Evolutionary conservation across 768 basidiomycete species (phyloP), one percentile per base, ranked within the genome.

Genomic region (Leccinellum rugosiceps): DNA sequence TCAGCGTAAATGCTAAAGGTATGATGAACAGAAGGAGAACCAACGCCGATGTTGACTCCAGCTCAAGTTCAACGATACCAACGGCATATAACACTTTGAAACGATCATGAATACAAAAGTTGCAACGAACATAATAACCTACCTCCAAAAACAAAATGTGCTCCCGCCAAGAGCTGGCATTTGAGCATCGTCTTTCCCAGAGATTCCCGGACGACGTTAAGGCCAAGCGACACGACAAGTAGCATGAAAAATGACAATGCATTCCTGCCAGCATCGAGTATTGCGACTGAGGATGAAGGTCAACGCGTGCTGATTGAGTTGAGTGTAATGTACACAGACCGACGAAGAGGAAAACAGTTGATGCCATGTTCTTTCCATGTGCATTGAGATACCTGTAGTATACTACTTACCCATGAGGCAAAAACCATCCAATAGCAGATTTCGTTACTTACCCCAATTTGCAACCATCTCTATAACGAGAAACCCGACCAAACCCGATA

Each of bases 301-400:
- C 32, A 59, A 53, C 31, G 54, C 7, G 21, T 23, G 41, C 13
- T 31, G 23, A 30, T 28, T 15, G 8, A 28, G 19, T 19, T 19
- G 19, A 17, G 23, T 43, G 19, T 23, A 4, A 50, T 21, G 45
- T 53, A 45, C n/a, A 54, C 88, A 66, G 55, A 88, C 92, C 92
- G 60, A 98, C 89, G 57, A 98, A 90, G 45, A 99, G 85, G 75
- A 98, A 96, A n/a, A 88, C 83, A 1, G 86, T 90, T 0, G 94
- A 86, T 23, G 89, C 79, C 3, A 85, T 78, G 43, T 85, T 81
- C 63, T 78, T 86, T 17, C 87, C 90, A 60, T 93, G 90, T 2
- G 87, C 88, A 69, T 98, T 98, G 61, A 98, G 84, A 71, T 94
- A 98, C 55, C 93, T 85, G 70, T 98, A 97, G 74, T 98, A 99